Percentiles rank a stretch among this genome's conserved stretches.
Conservation (phyloP, 805 yeast genomes). For the Metschnikowia continentalis region DNA sequence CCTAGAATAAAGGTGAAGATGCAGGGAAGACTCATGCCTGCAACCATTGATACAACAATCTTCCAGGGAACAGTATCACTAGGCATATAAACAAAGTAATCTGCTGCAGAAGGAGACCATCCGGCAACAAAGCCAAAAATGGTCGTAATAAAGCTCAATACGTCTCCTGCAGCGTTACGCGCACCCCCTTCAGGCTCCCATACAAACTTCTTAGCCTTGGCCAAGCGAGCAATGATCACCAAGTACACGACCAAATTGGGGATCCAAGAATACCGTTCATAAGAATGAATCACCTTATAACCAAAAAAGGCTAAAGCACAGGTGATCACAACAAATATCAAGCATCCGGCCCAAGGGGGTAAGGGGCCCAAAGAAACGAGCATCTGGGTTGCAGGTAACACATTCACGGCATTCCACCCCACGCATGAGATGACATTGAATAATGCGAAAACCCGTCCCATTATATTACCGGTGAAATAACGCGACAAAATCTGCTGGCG, state of each 20-base stretch:
- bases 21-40: conserved; percentile 26
- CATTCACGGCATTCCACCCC: conserved; percentile 34
- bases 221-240: conserved; percentile 26
- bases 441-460: conserved; percentile 28
- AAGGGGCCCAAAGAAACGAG: conserved; percentile 24
- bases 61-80: conserved; percentile 25
- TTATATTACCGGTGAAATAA: conserved; percentile 28
- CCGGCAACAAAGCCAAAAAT: conserved; percentile 33
- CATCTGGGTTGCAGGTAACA: conserved; percentile 29
- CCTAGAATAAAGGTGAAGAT: conserved; percentile 30
- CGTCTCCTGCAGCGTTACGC: conserved; percentile 24
- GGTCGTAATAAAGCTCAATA: conserved; percentile 24
- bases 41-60: conserved; percentile 24
- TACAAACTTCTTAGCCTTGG: conserved; percentile 22
- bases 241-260: conserved; percentile 29
- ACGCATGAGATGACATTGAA: conserved; percentile 28
- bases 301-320: conserved; percentile 30
- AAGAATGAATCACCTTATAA: conserved; percentile 27
- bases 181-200: conserved; percentile 14
- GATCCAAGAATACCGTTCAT: conserved; percentile 31
- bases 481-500: conserved; percentile 29
- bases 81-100: conserved; percentile 32
- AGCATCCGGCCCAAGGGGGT: conserved; percentile 35
- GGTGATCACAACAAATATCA: conserved; percentile 29
- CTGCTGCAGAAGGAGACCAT: conserved; percentile 33